These are phyloP conservation scores for Phytophthora hybrid DNA, from an alignment of 352 stramenopile genomes.

Conservation along the genomic window DNA sequence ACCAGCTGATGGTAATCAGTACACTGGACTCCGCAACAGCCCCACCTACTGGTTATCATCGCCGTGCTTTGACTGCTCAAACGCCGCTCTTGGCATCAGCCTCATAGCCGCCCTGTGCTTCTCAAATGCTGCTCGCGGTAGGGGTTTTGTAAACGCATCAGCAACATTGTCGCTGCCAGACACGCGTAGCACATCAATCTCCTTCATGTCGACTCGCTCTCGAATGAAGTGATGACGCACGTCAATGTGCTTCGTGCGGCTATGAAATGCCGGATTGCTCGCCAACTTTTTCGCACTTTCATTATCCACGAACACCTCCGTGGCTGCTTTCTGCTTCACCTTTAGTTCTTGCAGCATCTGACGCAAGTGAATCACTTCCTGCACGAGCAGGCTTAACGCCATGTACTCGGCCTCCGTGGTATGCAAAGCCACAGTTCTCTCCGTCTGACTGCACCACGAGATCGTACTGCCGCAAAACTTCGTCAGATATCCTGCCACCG, in stretches of 20 bases:
- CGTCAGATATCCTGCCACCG: not conserved
- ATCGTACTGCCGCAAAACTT: constrained; percentile 17
- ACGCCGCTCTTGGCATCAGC: not conserved
- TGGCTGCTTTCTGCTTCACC: constrained; percentile 8
- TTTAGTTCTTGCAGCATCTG: constrained; percentile 28
- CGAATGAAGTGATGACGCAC: constrained; percentile 19
- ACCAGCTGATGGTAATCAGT: not conserved
- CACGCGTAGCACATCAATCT: constrained; percentile 28
- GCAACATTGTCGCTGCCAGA: constrained; percentile 29
- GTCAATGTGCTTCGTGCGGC: constrained; percentile 34
- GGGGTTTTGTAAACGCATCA: constrained; percentile 33
- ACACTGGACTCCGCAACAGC: not conserved
- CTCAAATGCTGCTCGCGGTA: constrained; percentile 24
- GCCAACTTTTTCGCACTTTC: constrained; percentile 29
- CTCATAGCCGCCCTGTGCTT: constrained; percentile 15
- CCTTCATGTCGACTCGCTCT: constrained; percentile 17
- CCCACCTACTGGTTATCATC: not conserved
- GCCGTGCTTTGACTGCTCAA: not conserved
- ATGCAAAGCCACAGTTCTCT: constrained; percentile 10
- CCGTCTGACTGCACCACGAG: not conserved
- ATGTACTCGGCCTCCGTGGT: constrained; percentile 34
- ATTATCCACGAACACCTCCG: constrained; percentile 28
- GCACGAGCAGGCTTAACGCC: constrained; percentile 23
- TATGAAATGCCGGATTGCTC: constrained; percentile 32
- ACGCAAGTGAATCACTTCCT: constrained; percentile 32